Evolutionary conservation across 2,329 filamentous ascomycete species (phyloP).

Genomic region (Stemphylium lycopersici): DNA sequence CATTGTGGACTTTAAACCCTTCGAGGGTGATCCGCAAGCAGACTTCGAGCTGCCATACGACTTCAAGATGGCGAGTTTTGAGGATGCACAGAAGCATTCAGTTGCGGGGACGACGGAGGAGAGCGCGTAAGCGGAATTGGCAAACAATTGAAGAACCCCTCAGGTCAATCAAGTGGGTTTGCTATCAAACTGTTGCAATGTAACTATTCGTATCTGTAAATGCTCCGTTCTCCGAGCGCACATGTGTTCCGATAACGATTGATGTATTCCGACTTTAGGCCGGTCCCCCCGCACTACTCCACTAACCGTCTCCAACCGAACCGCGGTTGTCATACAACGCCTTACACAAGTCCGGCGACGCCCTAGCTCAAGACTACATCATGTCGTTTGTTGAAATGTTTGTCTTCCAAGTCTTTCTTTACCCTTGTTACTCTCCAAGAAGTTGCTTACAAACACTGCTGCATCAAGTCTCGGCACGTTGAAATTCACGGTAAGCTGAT

Average conservation of each 20-base stretch:
- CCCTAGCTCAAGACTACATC: conserved; percentile 15
- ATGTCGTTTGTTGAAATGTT: neutral
- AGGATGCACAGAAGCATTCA: conserved; percentile 40
- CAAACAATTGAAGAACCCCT: neutral
- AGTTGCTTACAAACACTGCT: neutral
- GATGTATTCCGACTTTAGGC: conserved; percentile 12
- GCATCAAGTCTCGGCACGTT: neutral
- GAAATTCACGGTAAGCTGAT: conserved; percentile 5
- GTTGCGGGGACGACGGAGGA: conserved; percentile 35
- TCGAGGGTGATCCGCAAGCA: conserved; percentile 59
- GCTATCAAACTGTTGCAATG: neutral
- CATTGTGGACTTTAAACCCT: conserved; percentile 62
- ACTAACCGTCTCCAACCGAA: conserved; percentile 26
- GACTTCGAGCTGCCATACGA: conserved; percentile 62
- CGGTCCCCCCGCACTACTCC: conserved; percentile 14
- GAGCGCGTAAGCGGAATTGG: conserved; percentile 18
- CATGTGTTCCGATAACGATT: conserved; percentile 3
- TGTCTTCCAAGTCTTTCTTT: neutral
- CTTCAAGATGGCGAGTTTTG: conserved; percentile 51
- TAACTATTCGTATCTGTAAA: neutral
- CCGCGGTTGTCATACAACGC: conserved; percentile 20
- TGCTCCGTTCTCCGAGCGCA: neutral
- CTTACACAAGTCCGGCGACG: conserved; percentile 12
- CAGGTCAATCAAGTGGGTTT: neutral
- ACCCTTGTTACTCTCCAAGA: neutral